Evolutionary conservation across 2,329 filamentous ascomycete species (phyloP), one percentile per base, ranked within the genome.

Genomic region (Penicillium sp.): DNA sequence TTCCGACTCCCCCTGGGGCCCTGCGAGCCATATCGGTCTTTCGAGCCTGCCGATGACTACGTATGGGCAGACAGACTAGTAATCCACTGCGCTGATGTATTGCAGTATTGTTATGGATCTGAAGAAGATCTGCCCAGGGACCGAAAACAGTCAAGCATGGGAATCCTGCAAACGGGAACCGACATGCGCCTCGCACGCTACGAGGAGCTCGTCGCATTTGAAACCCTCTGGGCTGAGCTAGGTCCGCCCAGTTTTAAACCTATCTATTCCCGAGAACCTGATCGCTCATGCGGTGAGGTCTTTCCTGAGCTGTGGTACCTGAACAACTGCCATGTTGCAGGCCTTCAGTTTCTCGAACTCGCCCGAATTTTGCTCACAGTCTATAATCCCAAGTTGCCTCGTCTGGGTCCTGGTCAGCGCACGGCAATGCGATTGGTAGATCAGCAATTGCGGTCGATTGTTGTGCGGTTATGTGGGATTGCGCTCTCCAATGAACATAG

Each of bases 231-330:
- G 84, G 65, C 75, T 14, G 67, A 72, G 6, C 70, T 70, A 26
- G 77, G 80, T 49, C 84, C 84, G 3, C 56, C 74, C 1, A 83
- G 81, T 1, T 88, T 84, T 62, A 78, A 78, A 10, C 85, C 85
- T 0, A 79, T 86, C 29, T 85, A 80, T 55, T 77, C 78, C 43
- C 70, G 73, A 14, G 77, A 78, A 24, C 66, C 74, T 2, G 65
- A 73, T 31, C 67, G 63, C 2, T 68, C 63, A 6, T 68, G 64
- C 0, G 70, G 72, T 0, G 72, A 78, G 29, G 73, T 79, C 1
- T 88, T 88, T 60, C 85, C 85, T 0, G 79, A 84, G 49, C 76
- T 87, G 2, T 83, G 82, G 74, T 84, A 85, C 64, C 74, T 83
- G 13, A 81, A 79, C 44, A 81, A 82, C 56, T 84, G 82, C 60